Percentiles rank a stretch among this genome's conserved stretches.
phyloP scores from a whole-genome alignment of 2,329 filamentous ascomycete genomes.

The Fusarium sp. region DNA sequence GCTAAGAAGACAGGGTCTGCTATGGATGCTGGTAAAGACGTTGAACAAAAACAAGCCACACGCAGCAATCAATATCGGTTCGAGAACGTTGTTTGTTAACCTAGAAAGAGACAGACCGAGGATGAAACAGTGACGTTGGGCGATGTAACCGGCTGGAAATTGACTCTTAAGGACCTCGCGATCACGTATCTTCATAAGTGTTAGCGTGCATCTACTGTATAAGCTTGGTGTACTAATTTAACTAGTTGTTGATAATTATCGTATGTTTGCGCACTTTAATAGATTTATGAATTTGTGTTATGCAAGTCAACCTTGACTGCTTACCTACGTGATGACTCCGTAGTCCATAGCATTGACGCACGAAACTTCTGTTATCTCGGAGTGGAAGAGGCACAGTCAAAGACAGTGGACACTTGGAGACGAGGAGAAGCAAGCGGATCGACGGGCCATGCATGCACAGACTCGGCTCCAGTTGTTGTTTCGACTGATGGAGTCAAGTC shows the following conservation, averaged over 20 bases:
- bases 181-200: not conserved
- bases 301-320: not conserved
- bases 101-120: constrained; percentile 7
- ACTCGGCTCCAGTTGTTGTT: constrained; percentile 33
- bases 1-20: not conserved
- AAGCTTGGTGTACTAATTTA: not conserved
- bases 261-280: not conserved
- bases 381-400: constrained; percentile 13
- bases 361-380: not conserved
- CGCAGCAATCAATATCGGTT: not conserved
- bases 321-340: not conserved
- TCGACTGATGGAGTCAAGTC: constrained; percentile 35
- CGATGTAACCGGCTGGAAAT: constrained; percentile 15
- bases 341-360: constrained; percentile 3
- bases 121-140: constrained; percentile 31
- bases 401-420: not conserved
- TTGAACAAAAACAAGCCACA: constrained; percentile 11
- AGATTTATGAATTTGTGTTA: not conserved
- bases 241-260: not conserved
- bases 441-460: constrained; percentile 24
- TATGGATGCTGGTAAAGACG: not conserved
- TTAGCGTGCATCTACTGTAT: not conserved
- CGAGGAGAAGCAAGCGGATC: constrained; percentile 25
- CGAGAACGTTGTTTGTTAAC: constrained; percentile 3
- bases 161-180: not conserved